Conservation (phyloP, 768 basidiomycete genomes). For the Serendipita sp. region DNA sequence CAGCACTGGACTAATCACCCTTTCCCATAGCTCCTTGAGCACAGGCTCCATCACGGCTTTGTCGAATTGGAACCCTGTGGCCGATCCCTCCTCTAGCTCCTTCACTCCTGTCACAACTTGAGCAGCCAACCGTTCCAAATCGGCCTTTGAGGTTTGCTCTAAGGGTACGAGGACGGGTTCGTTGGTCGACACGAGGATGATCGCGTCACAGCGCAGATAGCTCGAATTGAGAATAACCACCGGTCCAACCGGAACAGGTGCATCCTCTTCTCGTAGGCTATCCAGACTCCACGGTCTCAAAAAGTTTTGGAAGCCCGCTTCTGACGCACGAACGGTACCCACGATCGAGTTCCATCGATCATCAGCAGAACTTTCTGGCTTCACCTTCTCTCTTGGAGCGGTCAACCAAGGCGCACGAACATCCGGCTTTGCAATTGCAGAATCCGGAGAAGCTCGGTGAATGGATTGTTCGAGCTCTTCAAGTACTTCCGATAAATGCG, state of each 20-base stretch:
- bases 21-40: slow-evolving; percentile 2
- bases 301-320: not conserved
- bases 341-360: slow-evolving; percentile 2
- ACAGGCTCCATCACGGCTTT: slow-evolving; percentile 4
- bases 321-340: slow-evolving; percentile 2
- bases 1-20: not conserved
- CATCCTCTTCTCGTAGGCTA: not conserved
- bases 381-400: not conserved
- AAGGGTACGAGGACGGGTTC: not conserved
- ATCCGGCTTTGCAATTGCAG: not conserved
- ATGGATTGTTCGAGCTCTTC: not conserved
- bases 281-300: not conserved
- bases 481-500: not conserved
- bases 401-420: not conserved
- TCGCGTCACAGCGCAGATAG: slow-evolving; percentile 3
- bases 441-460: not conserved
- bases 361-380: not conserved
- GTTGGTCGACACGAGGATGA: slow-evolving; percentile 6
- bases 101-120: not conserved
- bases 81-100: not conserved
- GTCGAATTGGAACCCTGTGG: not conserved
- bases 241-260: not conserved
- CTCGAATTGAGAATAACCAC: not conserved
- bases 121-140: slow-evolving; percentile 1
- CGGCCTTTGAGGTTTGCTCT: not conserved